Evolutionary conservation across 2,329 filamentous ascomycete genomes (phyloP).

Genomic region (Hysterium pulicare): DNA sequence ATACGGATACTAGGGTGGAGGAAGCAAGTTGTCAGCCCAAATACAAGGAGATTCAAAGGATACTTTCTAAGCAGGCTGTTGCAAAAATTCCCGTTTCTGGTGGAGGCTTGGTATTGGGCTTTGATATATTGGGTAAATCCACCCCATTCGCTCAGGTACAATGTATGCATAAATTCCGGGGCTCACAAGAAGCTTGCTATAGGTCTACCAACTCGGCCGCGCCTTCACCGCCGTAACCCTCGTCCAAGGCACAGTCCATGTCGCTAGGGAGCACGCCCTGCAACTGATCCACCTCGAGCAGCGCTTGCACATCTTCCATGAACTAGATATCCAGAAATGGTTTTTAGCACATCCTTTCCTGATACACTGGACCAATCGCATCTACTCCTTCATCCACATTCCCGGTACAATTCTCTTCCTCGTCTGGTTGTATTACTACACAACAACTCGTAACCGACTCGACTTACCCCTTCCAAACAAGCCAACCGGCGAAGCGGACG

Average conservation of each 20-base stretch:
- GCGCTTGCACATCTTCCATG: slow-evolving; percentile 61
- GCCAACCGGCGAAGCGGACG: slow-evolving; percentile 31
- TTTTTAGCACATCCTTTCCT: slow-evolving; percentile 54
- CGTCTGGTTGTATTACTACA: slow-evolving; percentile 66
- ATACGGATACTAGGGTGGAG: slow-evolving; percentile 46
- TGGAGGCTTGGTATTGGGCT: slow-evolving; percentile 75
- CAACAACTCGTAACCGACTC: slow-evolving; percentile 57
- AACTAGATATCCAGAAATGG: slow-evolving; percentile 58
- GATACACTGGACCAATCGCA: slow-evolving; percentile 68
- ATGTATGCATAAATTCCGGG: too few relatives aligned
- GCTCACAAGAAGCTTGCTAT: too few relatives aligned
- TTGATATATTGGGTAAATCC: slow-evolving; percentile 71
- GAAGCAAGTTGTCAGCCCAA: slow-evolving; percentile 55
- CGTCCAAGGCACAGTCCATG: slow-evolving; percentile 63
- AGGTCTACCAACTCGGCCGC: slow-evolving; percentile 73
- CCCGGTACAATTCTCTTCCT: slow-evolving; percentile 71
- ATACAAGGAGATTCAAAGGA: slow-evolving; percentile 59
- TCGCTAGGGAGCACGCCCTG: slow-evolving; percentile 66
- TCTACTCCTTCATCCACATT: slow-evolving; percentile 76
- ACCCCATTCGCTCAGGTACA: not conserved
- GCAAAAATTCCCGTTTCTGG: slow-evolving; percentile 66
- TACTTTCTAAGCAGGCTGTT: slow-evolving; percentile 62
- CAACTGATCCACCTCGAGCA: slow-evolving; percentile 67
- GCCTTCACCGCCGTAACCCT: slow-evolving; percentile 69
- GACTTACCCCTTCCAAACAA: slow-evolving; percentile 40